These are phyloP conservation scores for Vaccinium vitisidaea DNA, from an alignment of 148 eudicot species.

Conservation along the genomic window DNA sequence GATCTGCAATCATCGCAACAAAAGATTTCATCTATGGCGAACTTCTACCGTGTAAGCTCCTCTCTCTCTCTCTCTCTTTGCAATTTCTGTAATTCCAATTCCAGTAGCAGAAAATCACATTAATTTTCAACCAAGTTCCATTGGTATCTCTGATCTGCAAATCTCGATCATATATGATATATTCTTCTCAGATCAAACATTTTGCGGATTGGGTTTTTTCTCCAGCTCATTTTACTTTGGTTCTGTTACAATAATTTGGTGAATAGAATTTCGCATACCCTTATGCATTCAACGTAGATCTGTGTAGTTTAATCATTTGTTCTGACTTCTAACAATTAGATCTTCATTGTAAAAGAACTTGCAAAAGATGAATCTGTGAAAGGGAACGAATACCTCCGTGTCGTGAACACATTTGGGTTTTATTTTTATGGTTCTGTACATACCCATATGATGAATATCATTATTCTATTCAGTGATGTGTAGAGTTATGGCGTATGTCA, in stretches of 20 bases:
- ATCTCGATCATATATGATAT: not conserved
- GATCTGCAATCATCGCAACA: not conserved
- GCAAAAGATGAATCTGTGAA: not conserved
- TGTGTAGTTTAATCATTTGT: not conserved
- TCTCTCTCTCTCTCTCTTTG: not conserved
- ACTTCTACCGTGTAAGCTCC: slow-evolving; percentile 5
- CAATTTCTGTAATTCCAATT: not conserved
- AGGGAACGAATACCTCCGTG: not conserved
- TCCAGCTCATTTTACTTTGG: not conserved
- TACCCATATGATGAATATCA: not conserved
- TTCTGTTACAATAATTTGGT: too few species aligned
- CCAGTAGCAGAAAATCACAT: not conserved
- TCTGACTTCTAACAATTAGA: not conserved
- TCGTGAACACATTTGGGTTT: not conserved
- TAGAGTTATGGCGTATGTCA: too few species aligned
- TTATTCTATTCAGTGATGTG: too few species aligned
- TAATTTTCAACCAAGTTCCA: not conserved
- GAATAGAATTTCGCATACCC: not conserved
- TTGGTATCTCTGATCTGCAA: not conserved
- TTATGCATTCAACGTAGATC: not conserved
- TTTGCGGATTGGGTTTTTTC: not conserved
- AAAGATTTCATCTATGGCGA: not conserved
- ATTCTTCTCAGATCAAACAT: not conserved
- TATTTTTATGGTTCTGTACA: not conserved
- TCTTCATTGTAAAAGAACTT: not conserved